Evolutionary conservation across 352 stramenopile species (phyloP).

Genomic region (Elongisporangium anandrum): DNA sequence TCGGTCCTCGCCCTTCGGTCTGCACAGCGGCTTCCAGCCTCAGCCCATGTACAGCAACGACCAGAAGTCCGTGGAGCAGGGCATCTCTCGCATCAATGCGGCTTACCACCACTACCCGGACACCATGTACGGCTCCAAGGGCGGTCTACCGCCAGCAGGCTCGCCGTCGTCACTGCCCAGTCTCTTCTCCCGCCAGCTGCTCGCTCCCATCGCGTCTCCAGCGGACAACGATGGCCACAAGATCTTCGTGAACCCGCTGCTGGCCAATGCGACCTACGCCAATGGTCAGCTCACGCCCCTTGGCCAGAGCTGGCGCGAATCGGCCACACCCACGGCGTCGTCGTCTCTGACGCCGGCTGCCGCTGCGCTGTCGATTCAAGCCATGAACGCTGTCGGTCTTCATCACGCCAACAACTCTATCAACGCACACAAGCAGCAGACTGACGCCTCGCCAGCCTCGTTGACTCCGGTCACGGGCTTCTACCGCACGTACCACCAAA

Average conservation of each 20-base stretch:
- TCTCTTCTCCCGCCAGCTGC: conserved; percentile 36
- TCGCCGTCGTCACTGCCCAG: conserved; percentile 41
- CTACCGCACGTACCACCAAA: conserved; percentile 28
- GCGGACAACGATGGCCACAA: conserved; percentile 16
- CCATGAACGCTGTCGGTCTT: not conserved
- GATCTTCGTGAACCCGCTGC: conserved; percentile 18
- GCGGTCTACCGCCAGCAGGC: conserved; percentile 11
- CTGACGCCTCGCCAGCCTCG: conserved; percentile 31
- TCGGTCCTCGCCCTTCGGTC: too few relatives aligned
- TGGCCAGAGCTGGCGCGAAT: too few relatives aligned
- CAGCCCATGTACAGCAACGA: too few relatives aligned
- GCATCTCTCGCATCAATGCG: too few relatives aligned
- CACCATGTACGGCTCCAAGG: too few relatives aligned
- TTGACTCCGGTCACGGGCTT: conserved; percentile 34
- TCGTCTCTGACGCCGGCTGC: conserved; percentile 7
- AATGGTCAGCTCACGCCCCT: too few relatives aligned
- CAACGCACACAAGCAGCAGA: conserved; percentile 4
- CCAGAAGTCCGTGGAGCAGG: too few relatives aligned
- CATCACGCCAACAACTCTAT: conserved; percentile 1
- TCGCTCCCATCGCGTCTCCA: conserved; percentile 33
- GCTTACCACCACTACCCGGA: too few relatives aligned
- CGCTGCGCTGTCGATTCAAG: conserved; percentile 4
- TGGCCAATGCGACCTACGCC: conserved; percentile 7
- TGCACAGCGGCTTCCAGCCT: too few relatives aligned
- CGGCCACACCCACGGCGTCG: conserved; percentile 13